Percentiles rank a stretch among this genome's conserved stretches.
phyloP scores from a whole-genome alignment of 2,329 filamentous ascomycete genomes.

The Xylariales sp. region DNA sequence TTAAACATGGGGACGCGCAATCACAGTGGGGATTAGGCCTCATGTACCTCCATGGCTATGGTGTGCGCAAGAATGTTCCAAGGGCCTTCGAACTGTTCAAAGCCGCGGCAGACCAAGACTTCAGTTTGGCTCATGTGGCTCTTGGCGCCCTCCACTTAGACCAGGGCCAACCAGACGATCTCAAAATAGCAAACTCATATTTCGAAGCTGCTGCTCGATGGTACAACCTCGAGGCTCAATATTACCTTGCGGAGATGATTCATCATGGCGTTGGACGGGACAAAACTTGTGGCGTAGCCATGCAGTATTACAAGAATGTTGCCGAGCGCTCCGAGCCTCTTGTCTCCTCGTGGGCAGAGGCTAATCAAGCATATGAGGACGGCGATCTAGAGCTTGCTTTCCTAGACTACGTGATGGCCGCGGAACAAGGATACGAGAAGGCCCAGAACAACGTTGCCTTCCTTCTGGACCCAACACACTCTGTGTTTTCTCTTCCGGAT shows the following conservation, averaged over 20 bases:
- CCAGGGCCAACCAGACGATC: constrained; percentile 76
- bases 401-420: constrained; percentile 84
- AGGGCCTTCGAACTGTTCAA: constrained; percentile 82
- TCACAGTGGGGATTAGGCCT: constrained; percentile 87
- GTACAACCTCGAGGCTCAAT: constrained; percentile 87
- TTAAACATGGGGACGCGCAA: constrained; percentile 79
- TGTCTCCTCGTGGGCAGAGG: constrained; percentile 83
- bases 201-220: constrained; percentile 88
- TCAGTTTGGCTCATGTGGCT: constrained; percentile 82
- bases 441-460: constrained; percentile 92
- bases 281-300: constrained; percentile 79
- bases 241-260: constrained; percentile 90
- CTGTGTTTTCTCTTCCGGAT: constrained; percentile 66
- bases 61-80: constrained; percentile 72
- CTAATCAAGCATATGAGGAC: constrained; percentile 82
- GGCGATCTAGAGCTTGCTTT: constrained; percentile 85
- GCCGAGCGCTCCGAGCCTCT: constrained; percentile 78
- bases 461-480: constrained; percentile 80
- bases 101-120: constrained; percentile 83
- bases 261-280: constrained; percentile 84
- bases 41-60: constrained; percentile 84
- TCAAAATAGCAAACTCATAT: constrained; percentile 82
- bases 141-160: constrained; percentile 88
- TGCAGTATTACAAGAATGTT: constrained; percentile 85
- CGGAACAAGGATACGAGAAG: constrained; percentile 90